phyloP scores from a whole-genome alignment of 306 rosid species.

The Fragaria iinumae region DNA sequence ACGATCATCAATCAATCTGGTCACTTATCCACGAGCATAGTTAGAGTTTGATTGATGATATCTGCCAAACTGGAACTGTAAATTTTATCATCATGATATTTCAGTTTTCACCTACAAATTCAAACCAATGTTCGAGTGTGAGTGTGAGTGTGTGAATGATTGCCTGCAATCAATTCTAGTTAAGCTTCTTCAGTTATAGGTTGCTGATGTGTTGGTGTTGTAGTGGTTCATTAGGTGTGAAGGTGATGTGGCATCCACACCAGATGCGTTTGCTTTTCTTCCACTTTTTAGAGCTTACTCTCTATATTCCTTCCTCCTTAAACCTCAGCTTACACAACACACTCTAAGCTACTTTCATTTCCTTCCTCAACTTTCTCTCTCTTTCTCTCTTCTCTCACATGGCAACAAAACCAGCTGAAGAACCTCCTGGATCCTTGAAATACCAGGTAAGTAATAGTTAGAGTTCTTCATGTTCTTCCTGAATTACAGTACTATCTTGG shows the following conservation, averaged over 20 bases:
- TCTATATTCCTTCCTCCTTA: slow-evolving; percentile 18
- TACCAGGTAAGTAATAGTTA: slow-evolving; percentile 46
- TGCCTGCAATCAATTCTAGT: not conserved
- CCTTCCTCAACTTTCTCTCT: slow-evolving; percentile 26
- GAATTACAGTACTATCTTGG: not conserved
- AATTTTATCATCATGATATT: not conserved
- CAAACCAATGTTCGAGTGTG: not conserved
- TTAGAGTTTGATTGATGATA: no score
- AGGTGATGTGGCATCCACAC: slow-evolving; percentile 52
- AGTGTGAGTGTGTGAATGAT: not conserved
- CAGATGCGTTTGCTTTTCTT: slow-evolving; percentile 31
- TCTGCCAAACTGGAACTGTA: not conserved
- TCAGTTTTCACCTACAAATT: not conserved
- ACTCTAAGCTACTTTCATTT: slow-evolving; percentile 16
- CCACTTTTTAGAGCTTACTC: slow-evolving; percentile 17
- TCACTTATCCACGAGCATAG: no score
- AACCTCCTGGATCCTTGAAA: slow-evolving; percentile 49
- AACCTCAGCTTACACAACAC: slow-evolving; percentile 21
- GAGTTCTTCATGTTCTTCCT: not conserved
- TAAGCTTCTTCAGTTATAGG: slow-evolving; percentile 10
- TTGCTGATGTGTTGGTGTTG: slow-evolving; percentile 31
- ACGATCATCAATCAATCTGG: not conserved
- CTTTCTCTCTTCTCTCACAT: slow-evolving; percentile 40
- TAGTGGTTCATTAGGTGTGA: slow-evolving; percentile 23
- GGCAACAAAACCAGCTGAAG: slow-evolving; percentile 60